These are phyloP conservation scores for Erigeron canadensis DNA, from an alignment of 129 eudicot species.

Conservation along the genomic window DNA sequence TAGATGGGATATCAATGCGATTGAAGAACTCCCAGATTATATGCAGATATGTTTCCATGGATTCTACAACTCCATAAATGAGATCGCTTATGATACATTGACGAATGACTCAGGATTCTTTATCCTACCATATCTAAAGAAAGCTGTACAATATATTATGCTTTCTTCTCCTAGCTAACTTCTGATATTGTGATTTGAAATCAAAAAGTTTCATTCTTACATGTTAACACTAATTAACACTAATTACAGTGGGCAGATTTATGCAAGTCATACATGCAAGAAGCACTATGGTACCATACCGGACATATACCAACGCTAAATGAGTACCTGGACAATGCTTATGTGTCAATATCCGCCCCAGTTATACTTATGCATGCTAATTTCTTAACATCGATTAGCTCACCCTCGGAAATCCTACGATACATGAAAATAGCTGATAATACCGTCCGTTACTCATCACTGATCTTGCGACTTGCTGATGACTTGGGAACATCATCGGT, in stretches of 20 bases:
- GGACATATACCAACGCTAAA: slow-evolving; percentile 32
- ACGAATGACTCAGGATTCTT: slow-evolving; percentile 1
- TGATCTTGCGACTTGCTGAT: slow-evolving; percentile 36
- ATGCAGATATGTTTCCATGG: slow-evolving; percentile 40
- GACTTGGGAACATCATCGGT: slow-evolving; percentile 42
- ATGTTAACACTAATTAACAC: not conserved
- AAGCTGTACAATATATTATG: too few relatives aligned
- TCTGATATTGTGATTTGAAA: not conserved
- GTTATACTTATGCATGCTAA: slow-evolving; percentile 24
- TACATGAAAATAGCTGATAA: not conserved
- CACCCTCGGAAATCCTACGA: slow-evolving; percentile 9
- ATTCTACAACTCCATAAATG: slow-evolving; percentile 29
- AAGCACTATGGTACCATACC: slow-evolving; percentile 35
- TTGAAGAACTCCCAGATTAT: slow-evolving; percentile 35
- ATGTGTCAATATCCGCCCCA: slow-evolving; percentile 18
- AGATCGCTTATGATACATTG: slow-evolving; percentile 21
- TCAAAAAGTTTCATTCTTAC: not conserved
- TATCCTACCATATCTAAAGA: slow-evolving; percentile 26
- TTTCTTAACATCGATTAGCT: not conserved
- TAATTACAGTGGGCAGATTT: slow-evolving; percentile 34
- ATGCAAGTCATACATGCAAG: slow-evolving; percentile 32
- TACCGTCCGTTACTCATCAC: slow-evolving; percentile 17
- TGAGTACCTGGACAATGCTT: slow-evolving; percentile 39
- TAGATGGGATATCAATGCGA: slow-evolving; percentile 42
- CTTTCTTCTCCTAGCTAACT: too few relatives aligned